Percentiles rank a stretch among this genome's conserved stretches.
phyloP scores from a whole-genome alignment of 352 stramenopile genomes.

The Albugo laibachii region DNA sequence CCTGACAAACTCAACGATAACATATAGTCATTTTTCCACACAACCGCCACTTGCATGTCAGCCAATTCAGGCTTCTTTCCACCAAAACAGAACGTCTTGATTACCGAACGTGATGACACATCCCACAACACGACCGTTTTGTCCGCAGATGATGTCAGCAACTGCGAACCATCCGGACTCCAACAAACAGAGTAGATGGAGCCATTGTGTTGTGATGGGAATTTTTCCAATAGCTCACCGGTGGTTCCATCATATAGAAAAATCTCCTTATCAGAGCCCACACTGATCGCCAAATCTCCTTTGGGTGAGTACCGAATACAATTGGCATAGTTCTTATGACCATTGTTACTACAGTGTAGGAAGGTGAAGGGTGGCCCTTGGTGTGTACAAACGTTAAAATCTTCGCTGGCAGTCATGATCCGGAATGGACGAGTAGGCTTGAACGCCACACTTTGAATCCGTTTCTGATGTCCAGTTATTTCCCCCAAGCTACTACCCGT shows the following conservation, averaged over 20 bases:
- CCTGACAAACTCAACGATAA: constrained; percentile 68
- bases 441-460: constrained; percentile 84
- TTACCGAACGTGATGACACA: constrained; percentile 39
- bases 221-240: constrained; percentile 66
- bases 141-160: constrained; percentile 91
- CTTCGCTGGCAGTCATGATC: constrained; percentile 89
- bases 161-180: constrained; percentile 72
- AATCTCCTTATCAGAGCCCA: constrained; percentile 90
- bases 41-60: constrained; percentile 66
- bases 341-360: constrained; percentile 82
- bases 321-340: constrained; percentile 93
- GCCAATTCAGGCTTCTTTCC: constrained; percentile 39
- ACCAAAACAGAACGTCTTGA: constrained; percentile 64
- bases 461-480: constrained; percentile 87
- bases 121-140: constrained; percentile 91
- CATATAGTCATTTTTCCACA: constrained; percentile 55
- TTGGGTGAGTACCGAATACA: constrained; percentile 86
- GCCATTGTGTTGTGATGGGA: constrained; percentile 61
- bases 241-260: constrained; percentile 88
- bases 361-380: constrained; percentile 93
- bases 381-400: constrained; percentile 90
- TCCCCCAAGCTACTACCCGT: constrained; percentile 90
- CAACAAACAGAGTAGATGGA: constrained; percentile 93
- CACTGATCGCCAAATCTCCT: constrained; percentile 79
- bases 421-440: constrained; percentile 86